phyloP scores from a whole-genome alignment of 1,139 yeast species.

The Blastobotrys indianensis region DNA sequence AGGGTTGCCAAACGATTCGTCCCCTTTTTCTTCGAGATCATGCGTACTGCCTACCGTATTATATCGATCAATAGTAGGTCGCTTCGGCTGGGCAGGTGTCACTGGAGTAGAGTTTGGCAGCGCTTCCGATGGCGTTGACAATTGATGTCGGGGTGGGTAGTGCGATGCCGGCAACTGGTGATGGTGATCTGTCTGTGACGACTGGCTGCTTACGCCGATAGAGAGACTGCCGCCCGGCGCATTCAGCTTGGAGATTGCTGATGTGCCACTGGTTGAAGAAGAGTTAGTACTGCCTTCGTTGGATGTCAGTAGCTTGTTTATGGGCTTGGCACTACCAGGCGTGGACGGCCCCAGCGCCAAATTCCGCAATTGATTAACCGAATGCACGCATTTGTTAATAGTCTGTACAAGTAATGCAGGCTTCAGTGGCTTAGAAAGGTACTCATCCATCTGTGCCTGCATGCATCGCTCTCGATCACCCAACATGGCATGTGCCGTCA shows the following conservation, averaged over 20 bases:
- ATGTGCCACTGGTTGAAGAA: too few species aligned
- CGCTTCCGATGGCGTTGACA: too few species aligned
- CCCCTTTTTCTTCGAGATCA: background rate
- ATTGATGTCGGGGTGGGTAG: too few species aligned
- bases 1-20: background rate
- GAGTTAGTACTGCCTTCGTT: too few species aligned
- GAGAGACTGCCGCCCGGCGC: too few species aligned
- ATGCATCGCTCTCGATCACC: slow-evolving; percentile 82
- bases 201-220: too few species aligned
- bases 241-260: too few species aligned
- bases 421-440: slow-evolving; percentile 78
- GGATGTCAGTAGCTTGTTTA: background rate
- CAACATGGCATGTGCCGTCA: slow-evolving; percentile 89
- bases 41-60: background rate
- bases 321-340: background rate
- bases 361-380: slow-evolving; percentile 36
- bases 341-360: slow-evolving; percentile 32
- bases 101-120: too few species aligned
- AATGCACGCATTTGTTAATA: slow-evolving; percentile 72
- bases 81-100: background rate
- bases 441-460: slow-evolving; percentile 89
- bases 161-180: too few species aligned
- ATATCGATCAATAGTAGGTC: background rate
- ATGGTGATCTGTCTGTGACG: too few species aligned
- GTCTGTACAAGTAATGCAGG: slow-evolving; percentile 80